Conservation (phyloP, 2,329 filamentous ascomycete species). For the Botryotinia globosa region DNA sequence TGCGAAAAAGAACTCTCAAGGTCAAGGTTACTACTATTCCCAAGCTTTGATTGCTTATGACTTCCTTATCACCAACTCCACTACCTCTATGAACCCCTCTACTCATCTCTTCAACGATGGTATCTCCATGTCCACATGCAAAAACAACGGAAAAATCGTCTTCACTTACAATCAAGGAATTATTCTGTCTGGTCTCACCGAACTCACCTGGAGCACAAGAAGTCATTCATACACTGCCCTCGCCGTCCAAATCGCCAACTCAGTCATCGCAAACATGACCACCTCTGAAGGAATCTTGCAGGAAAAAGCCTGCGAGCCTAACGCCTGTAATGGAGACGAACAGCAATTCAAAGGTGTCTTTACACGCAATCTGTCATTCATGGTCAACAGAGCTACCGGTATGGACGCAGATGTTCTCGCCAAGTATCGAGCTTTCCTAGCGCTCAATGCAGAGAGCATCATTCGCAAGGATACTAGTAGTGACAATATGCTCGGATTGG, state of each 20-base stretch:
- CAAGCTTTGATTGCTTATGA: constrained; percentile 49
- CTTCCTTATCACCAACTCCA: constrained; percentile 48
- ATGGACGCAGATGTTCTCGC: not conserved
- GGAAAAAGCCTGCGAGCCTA: constrained; percentile 51
- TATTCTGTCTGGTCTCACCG: constrained; percentile 55
- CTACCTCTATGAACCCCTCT: constrained; percentile 48
- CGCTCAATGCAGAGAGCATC: constrained; percentile 15
- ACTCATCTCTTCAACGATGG: constrained; percentile 54
- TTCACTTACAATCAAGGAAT: constrained; percentile 63
- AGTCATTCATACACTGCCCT: constrained; percentile 42
- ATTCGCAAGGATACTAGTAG: not conserved
- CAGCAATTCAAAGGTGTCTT: constrained; percentile 74
- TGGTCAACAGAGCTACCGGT: constrained; percentile 44
- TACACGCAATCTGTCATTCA: constrained; percentile 58
- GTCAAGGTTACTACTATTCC: constrained; percentile 53
- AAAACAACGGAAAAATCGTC: constrained; percentile 44
- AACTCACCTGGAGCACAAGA: constrained; percentile 54
- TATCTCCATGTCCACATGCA: constrained; percentile 46
- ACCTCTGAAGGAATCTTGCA: constrained; percentile 49
- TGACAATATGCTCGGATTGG: constrained; percentile 13
- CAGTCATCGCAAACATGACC: constrained; percentile 48
- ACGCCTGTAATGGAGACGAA: constrained; percentile 45
- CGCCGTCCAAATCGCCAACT: constrained; percentile 53
- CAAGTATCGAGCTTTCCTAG: constrained; percentile 5
- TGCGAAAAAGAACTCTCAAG: constrained; percentile 41